Evolutionary conservation across 2,329 filamentous ascomycete species (phyloP).

Genomic region (Xylariaceae sp.): DNA sequence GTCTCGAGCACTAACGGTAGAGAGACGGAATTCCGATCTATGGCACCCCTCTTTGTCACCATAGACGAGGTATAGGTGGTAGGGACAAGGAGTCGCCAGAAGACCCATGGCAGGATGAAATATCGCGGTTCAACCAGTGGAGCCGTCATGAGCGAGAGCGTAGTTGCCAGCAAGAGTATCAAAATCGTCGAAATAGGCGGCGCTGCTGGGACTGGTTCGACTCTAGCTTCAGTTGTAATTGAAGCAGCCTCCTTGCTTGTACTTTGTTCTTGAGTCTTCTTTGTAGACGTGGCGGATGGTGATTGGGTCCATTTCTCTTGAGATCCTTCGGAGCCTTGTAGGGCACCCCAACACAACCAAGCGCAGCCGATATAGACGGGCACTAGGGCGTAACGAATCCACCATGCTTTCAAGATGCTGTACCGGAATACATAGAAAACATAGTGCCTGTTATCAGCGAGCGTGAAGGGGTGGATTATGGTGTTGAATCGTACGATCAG

Average conservation of each 20-base stretch:
- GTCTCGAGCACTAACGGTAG: constrained; percentile 53
- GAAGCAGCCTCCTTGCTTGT: background rate
- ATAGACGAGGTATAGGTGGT: constrained; percentile 34
- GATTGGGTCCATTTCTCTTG: constrained; percentile 14
- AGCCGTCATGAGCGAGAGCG: constrained; percentile 77
- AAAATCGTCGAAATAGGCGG: constrained; percentile 49
- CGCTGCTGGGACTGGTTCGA: background rate
- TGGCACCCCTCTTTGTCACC: background rate
- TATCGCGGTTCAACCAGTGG: constrained; percentile 94
- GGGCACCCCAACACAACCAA: constrained; percentile 62
- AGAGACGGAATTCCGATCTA: background rate
- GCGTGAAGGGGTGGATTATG: constrained; percentile 88
- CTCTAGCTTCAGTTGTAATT: background rate
- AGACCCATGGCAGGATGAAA: constrained; percentile 91
- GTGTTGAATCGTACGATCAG: constrained; percentile 74
- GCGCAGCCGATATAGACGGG: constrained; percentile 67
- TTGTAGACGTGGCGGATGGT: constrained; percentile 9
- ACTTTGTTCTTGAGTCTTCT: background rate
- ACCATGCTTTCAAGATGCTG: constrained; percentile 62
- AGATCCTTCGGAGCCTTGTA: constrained; percentile 44
- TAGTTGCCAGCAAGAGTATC: constrained; percentile 62
- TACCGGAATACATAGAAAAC: constrained; percentile 94
- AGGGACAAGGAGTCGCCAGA: constrained; percentile 81
- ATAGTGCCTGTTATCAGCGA: constrained; percentile 96
- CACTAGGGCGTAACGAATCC: constrained; percentile 63